Conservation (phyloP, 2,329 filamentous ascomycete species). For the Monosporascus sp. region DNA sequence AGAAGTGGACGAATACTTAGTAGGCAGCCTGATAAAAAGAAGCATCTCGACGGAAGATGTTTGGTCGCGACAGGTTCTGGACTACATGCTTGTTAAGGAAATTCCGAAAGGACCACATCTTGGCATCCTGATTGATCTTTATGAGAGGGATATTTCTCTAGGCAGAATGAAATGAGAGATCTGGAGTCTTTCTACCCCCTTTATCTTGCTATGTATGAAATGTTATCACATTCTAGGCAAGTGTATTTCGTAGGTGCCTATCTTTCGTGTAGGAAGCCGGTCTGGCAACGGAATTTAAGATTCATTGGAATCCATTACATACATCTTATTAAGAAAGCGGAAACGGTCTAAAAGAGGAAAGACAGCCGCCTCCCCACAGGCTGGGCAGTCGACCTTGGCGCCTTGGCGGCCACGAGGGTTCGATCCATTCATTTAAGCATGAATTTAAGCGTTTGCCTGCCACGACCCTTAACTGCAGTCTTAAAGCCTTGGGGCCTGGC, state of each 20-base stretch:
- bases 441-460: conserved; percentile 23
- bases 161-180: too few relatives aligned
- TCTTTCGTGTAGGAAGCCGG: too few relatives aligned
- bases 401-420: conserved; percentile 25
- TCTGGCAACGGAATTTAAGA: too few relatives aligned
- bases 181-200: too few relatives aligned
- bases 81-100: not conserved
- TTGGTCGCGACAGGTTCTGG: not conserved
- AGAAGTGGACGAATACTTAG: not conserved
- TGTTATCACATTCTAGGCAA: too few relatives aligned
- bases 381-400: conserved; percentile 12
- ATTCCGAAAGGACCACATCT: not conserved
- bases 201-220: too few relatives aligned
- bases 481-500: not conserved
- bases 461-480: not conserved
- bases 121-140: not conserved
- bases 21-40: not conserved
- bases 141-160: not conserved
- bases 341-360: not conserved
- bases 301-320: too few relatives aligned
- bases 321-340: not conserved
- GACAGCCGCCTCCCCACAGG: not conserved
- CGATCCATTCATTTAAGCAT: conserved; percentile 23
- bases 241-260: too few relatives aligned
- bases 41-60: not conserved